Conservation (phyloP, 2,329 filamentous ascomycete species). For the Neophaeococcomyces aloes region DNA sequence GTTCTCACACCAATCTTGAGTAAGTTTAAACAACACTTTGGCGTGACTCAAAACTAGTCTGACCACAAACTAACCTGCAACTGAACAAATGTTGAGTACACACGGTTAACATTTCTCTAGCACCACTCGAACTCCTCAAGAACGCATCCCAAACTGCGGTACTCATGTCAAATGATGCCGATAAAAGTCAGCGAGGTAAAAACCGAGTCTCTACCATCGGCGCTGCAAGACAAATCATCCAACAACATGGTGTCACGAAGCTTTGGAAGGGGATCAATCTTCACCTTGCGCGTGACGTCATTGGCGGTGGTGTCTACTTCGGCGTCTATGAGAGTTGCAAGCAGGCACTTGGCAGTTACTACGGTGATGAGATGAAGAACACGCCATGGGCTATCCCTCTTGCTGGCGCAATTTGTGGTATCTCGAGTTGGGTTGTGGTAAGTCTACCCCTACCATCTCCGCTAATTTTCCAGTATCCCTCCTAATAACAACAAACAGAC, state of each 20-base stretch:
- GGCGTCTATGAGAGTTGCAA: slow-evolving; percentile 39
- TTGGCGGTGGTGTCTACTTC: slow-evolving; percentile 38
- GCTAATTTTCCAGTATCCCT: background rate
- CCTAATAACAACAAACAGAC: slow-evolving; percentile 27
- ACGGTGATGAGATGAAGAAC: slow-evolving; percentile 32
- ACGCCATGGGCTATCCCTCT: slow-evolving; percentile 35
- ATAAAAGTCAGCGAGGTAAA: slow-evolving; percentile 3
- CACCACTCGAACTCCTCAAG: slow-evolving; percentile 39
- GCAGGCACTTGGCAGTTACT: slow-evolving; percentile 34
- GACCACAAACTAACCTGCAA: background rate
- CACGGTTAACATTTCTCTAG: slow-evolving; percentile 20
- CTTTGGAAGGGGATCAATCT: slow-evolving; percentile 38
- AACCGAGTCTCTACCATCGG: slow-evolving; percentile 31
- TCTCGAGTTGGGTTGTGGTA: slow-evolving; percentile 39
- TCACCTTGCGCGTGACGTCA: slow-evolving; percentile 35
- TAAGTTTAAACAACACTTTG: slow-evolving; percentile 21
- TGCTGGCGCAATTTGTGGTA: slow-evolving; percentile 37
- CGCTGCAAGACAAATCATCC: slow-evolving; percentile 34
- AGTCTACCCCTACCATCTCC: slow-evolving; percentile 14
- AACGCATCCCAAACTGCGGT: slow-evolving; percentile 41
- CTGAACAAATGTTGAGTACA: background rate
- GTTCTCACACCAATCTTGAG: slow-evolving; percentile 35
- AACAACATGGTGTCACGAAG: slow-evolving; percentile 33
- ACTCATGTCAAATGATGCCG: slow-evolving; percentile 27
- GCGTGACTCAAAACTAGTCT: background rate